phyloP scores from a whole-genome alignment of 371 early-diverging fungal genomes.

The Mortierella sp. region DNA sequence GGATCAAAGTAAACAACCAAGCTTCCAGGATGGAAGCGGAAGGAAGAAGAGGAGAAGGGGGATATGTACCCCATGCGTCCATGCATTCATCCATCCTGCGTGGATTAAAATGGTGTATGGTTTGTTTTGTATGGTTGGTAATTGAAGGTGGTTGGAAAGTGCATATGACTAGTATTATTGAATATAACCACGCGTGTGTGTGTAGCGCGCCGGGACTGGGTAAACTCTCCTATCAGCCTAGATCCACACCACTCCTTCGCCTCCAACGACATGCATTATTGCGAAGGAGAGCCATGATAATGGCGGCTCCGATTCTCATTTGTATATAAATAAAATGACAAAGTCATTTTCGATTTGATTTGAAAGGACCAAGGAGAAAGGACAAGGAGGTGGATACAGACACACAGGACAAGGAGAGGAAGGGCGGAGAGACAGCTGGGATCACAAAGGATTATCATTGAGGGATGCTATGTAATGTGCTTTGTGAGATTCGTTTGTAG shows the following conservation, averaged over 20 bases:
- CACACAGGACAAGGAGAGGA: neutral
- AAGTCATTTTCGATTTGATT: neutral
- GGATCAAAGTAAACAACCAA: neutral
- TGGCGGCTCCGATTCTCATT: neutral
- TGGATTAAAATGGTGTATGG: too few relatives aligned
- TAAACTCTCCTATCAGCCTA: neutral
- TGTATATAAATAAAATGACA: neutral
- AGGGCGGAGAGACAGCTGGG: conserved; percentile 3
- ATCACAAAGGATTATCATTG: neutral
- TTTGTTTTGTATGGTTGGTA: neutral
- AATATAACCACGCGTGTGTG: neutral
- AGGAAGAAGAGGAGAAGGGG: neutral
- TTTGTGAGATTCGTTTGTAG: conserved; percentile 1
- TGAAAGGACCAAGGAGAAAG: neutral
- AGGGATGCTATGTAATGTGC: neutral
- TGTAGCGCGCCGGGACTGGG: neutral
- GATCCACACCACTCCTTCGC: neutral
- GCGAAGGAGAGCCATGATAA: neutral
- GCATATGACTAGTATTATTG: neutral
- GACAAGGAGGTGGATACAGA: conserved; percentile 4
- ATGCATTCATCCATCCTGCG: neutral
- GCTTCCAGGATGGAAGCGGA: neutral
- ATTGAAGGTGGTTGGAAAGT: neutral
- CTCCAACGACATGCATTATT: neutral
- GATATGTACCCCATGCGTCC: neutral